Evolutionary conservation across 768 basidiomycete genomes (phyloP).

Genomic region (Mycena capillaripes): DNA sequence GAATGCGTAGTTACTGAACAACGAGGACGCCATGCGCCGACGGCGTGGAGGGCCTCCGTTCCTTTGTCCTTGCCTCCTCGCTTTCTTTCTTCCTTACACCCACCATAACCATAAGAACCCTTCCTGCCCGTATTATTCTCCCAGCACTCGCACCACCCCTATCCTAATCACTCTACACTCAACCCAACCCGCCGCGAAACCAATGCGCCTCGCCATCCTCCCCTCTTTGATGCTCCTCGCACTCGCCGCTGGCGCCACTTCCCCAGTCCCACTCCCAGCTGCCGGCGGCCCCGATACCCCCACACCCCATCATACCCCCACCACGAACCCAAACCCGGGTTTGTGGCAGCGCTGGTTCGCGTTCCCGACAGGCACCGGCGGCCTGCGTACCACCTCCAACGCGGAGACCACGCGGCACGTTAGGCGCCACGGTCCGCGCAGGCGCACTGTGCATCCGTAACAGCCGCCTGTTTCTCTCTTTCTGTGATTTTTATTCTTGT

Average conservation of each 20-base stretch:
- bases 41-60: not conserved
- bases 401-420: not conserved
- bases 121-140: not conserved
- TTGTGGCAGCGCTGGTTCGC: slow-evolving; percentile 4
- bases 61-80: not conserved
- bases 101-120: not conserved
- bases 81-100: not conserved
- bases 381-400: no score
- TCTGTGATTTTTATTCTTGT: no score
- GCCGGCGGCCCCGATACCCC: not conserved
- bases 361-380: not conserved
- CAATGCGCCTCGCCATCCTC: not conserved
- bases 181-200: not conserved
- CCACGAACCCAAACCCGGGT: not conserved
- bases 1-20: not conserved
- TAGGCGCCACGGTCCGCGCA: not conserved
- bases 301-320: not conserved
- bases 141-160: not conserved
- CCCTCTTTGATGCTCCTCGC: not conserved
- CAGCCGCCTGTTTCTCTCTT: not conserved
- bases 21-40: not conserved
- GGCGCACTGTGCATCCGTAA: not conserved
- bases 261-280: not conserved
- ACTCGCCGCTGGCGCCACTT: not conserved
- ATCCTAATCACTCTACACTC: not conserved